phyloP scores from a whole-genome alignment of 108 stramenopile genomes.

The Epithemia pelagica region DNA sequence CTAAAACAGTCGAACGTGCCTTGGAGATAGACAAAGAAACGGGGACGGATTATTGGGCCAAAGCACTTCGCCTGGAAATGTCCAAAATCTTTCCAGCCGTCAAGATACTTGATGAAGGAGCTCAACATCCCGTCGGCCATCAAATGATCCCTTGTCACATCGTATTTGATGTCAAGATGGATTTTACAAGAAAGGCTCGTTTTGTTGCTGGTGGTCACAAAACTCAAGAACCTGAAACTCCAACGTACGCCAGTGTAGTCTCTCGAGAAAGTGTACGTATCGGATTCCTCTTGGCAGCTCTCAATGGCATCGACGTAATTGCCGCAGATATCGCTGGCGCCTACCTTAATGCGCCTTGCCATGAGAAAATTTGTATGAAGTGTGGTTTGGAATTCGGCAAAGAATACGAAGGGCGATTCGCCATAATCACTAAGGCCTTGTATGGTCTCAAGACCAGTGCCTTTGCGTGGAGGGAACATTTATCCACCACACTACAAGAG shows the following conservation, averaged over 20 bases:
- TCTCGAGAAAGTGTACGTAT: constrained; percentile 16
- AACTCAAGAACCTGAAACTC: constrained; percentile 12
- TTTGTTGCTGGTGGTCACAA: constrained; percentile 21
- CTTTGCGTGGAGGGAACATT: constrained; percentile 10
- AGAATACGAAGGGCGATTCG: constrained; percentile 7
- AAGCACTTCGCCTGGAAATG: too few relatives aligned
- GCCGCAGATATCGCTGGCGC: constrained; percentile 24
- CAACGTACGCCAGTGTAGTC: constrained; percentile 17
- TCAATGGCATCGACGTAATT: constrained; percentile 21
- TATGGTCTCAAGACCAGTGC: constrained; percentile 23
- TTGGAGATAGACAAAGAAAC: constrained; percentile 17
- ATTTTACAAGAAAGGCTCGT: constrained; percentile 30
- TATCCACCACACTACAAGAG: neutral
- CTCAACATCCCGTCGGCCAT: constrained; percentile 35
- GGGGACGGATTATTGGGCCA: constrained; percentile 30
- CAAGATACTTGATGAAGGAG: constrained; percentile 15
- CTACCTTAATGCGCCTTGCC: constrained; percentile 20
- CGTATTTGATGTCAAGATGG: constrained; percentile 36
- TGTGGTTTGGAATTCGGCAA: constrained; percentile 34
- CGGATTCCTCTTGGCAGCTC: constrained; percentile 15
- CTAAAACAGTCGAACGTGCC: constrained; percentile 22
- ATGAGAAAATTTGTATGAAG: constrained; percentile 29
- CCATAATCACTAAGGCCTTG: constrained; percentile 19
- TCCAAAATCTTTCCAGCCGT: too few relatives aligned
- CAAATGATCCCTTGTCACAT: constrained; percentile 34